Evolutionary conservation across 371 early-diverging fungal genomes (phyloP), one percentile per base, ranked within the genome.

Genomic region (Saksenaea vasiformis): DNA sequence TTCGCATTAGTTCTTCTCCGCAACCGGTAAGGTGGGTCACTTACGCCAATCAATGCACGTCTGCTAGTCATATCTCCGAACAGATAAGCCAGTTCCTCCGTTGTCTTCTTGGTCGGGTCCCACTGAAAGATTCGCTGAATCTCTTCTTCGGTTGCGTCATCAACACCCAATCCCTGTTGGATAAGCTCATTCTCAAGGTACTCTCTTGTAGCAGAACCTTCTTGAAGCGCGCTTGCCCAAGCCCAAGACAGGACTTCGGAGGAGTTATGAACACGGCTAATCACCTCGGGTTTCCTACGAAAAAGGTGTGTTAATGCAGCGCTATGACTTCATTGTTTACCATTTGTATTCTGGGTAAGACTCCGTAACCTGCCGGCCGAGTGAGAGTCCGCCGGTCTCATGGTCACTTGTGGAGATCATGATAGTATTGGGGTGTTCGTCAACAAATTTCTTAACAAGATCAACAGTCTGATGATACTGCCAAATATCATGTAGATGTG

Each of bases 401-500:
- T 84, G 84, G 70, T 83, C 85, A 19, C 82, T 83, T 27, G 85
- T 86, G 59, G 90, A 89, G 56, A 92, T 85, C 75, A 91, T 76
- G 19, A 91, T 85, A 0, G 91, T 90, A 58, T 81, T 85, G 17
- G 88, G 89, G 66, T 90, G 73, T 13, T 60, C 68, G 39, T 87
- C 79, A 31, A 91, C 88, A 71, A 75, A 93, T 15, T 81, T 69
- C 61, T 85, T 79, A 34, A 87, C 90, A 1, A 76, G 77, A 3
- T 72, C 60, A 9, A 91, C 74, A 0, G 88, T 80, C 4, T 88
- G 77, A 63, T 93, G 84, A 73, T 91, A 94, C 2, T 84, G 89
- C 15, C 87, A 61, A 39, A 93, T 91, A 24, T 94, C 94, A 62
- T 82, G 83, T 22, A 90, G 75, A 62, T 93, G 93, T 5, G 90